These are phyloP conservation scores for Sclerotiophoma versabilis DNA, from an alignment of 2,329 filamentous ascomycete genomes.

Conservation along the genomic window DNA sequence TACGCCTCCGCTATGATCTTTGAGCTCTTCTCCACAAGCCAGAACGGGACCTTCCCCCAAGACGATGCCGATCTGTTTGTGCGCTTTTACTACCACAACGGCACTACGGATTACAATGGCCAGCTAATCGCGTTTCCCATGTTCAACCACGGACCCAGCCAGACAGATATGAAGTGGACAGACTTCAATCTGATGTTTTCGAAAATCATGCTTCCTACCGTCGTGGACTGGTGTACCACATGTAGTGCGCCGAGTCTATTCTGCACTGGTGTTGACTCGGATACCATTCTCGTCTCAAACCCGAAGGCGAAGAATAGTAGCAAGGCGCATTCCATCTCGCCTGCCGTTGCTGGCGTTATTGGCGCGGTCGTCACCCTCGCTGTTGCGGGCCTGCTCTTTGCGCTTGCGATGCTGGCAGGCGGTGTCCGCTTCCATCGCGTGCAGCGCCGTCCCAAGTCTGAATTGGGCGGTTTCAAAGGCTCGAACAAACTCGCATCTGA, in stretches of 20 bases:
- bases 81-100: conserved; percentile 65
- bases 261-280: conserved; percentile 54
- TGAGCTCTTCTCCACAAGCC: conserved; percentile 56
- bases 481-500: conserved; percentile 62
- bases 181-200: conserved; percentile 59
- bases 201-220: conserved; percentile 52
- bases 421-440: conserved; percentile 56
- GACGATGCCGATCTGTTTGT: conserved; percentile 58
- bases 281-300: conserved; percentile 1
- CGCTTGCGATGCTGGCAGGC: conserved; percentile 53
- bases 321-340: conserved; percentile 42
- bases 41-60: conserved; percentile 46
- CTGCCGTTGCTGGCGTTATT: conserved; percentile 62
- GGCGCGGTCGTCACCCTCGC: conserved; percentile 62
- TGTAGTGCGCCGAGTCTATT: conserved; percentile 60
- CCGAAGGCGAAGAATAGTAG: background rate
- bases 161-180: conserved; percentile 56
- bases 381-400: conserved; percentile 53
- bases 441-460: background rate
- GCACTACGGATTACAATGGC: conserved; percentile 53
- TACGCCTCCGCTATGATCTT: conserved; percentile 46
- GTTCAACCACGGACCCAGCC: conserved; percentile 57
- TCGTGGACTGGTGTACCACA: conserved; percentile 60
- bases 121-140: conserved; percentile 56
- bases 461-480: conserved; percentile 64